Evolutionary conservation across 2,329 filamentous ascomycete genomes (phyloP).

Genomic region (Phymatotrichopsis omnivora): DNA sequence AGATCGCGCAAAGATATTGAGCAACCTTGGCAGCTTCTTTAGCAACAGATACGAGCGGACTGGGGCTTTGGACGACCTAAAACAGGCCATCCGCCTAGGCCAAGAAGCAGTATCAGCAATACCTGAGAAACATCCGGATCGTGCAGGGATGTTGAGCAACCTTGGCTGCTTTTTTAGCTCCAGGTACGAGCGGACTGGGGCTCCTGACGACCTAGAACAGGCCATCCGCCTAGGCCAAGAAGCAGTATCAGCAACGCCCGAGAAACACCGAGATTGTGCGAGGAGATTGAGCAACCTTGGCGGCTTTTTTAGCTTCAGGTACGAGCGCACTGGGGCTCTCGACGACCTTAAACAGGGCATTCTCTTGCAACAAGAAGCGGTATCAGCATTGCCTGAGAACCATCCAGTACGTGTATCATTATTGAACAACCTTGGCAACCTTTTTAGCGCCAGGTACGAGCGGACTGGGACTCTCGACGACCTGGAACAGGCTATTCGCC

Average conservation of each 20-base stretch:
- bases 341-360: conserved; percentile 21
- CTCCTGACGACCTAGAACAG: neutral
- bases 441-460: neutral
- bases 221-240: neutral
- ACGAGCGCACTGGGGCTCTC: conserved; percentile 7
- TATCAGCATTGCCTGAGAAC: neutral
- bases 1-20: neutral
- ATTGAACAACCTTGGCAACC: neutral
- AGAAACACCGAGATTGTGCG: neutral
- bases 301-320: neutral
- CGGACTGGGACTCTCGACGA: neutral
- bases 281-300: neutral
- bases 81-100: conserved; percentile 3
- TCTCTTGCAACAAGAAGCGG: neutral
- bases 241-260: neutral
- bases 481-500: conserved; percentile 2
- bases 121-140: conserved; percentile 1
- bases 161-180: no score
- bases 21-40: neutral
- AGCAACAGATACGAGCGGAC: neutral
- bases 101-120: conserved; percentile 1
- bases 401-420: no score
- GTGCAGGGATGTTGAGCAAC: neutral
- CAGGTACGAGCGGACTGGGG: neutral
- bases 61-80: neutral